Base-by-base conservation (phyloP, 2,329 filamentous ascomycete species). In the Pseudogymnoascus sp. region DNA sequence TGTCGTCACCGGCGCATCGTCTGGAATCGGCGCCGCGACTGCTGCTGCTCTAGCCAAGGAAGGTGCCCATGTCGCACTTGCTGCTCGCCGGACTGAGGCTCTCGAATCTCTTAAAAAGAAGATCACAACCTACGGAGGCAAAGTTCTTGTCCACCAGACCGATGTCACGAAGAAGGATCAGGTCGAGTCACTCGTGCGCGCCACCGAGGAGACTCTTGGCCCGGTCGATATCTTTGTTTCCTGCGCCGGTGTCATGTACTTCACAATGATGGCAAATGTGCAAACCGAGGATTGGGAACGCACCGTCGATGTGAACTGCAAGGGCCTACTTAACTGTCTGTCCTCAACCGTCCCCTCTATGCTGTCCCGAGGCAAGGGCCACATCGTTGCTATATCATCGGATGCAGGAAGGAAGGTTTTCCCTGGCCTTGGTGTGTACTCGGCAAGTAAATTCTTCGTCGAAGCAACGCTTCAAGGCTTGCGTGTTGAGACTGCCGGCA, bases 211-310 rank as follows among this genome's bases (percentile, higher is more conserved):
- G 53, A 78, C 86, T 68, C 84, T 93, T 0, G 90, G 89, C 0
- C 84, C 87, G 0, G 79, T 93, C 50, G 90, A 93, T 72, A 89
- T 93, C 61, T 82, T 93, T n/a, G 84, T 93, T 60, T 86, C 86
- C 42, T 91, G 89, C 70, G 90, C 90, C 0, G 90, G 90, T 37
- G 90, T 93, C 72, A 93, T 93, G 90, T 93, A 93, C 78, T 93
- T 87, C 76, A 93, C 90, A 62, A 87, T 93, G 86, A 93, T 93
- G 90, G 84, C 87, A 63, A 93, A 92, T 72, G 82, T 79, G 14
- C 82, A 89, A 67, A 83, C 79, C 0, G 88, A 90, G 4, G 87
- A 93, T 70, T 93, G 90, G 90, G 86, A 92, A 67, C 87, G 84
- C 64, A 93, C 89, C 0, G 89, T 93, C 44, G 90, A 93, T 69